Conservation (phyloP, 2,329 filamentous ascomycete species). For the Pseudocercospora vitis region DNA sequence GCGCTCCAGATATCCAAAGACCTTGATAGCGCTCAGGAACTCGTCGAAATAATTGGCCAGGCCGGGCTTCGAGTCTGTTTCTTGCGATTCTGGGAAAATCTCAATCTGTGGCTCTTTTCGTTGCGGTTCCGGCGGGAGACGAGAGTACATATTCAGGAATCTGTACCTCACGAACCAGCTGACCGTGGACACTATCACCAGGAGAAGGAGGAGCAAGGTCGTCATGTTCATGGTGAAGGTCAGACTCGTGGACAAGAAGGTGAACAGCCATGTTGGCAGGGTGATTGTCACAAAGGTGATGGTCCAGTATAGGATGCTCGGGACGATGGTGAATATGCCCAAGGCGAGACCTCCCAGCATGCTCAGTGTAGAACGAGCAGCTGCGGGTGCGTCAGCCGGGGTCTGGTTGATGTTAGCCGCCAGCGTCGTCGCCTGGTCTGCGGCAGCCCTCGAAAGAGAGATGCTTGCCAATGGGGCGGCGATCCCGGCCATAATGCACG, state of each 20-base stretch:
- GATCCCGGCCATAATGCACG: slow-evolving; percentile 17
- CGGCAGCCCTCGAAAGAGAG: slow-evolving; percentile 6
- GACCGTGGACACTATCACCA: slow-evolving; percentile 75
- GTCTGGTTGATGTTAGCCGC: slow-evolving; percentile 14
- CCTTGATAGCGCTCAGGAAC: slow-evolving; percentile 97
- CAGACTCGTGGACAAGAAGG: slow-evolving; percentile 84
- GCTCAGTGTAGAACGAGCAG: slow-evolving; percentile 28
- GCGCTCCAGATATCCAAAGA: slow-evolving; percentile 94
- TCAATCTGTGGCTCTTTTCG: slow-evolving; percentile 95
- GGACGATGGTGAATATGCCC: slow-evolving; percentile 48
- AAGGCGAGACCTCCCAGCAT: slow-evolving; percentile 38
- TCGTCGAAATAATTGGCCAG: slow-evolving; percentile 97
- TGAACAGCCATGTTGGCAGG: slow-evolving; percentile 84
- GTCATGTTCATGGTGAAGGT: slow-evolving; percentile 99
- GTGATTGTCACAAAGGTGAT: slow-evolving; percentile 86
- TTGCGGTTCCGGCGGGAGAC: slow-evolving; percentile 89
- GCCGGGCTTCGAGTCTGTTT: slow-evolving; percentile 84
- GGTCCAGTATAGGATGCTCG: slow-evolving; percentile 69
- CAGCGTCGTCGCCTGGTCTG: neutral
- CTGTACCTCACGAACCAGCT: slow-evolving; percentile 95
- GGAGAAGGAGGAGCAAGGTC: slow-evolving; percentile 80
- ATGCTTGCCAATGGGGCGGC: neutral
- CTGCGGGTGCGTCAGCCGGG: slow-evolving; percentile 21
- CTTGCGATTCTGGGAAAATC: slow-evolving; percentile 88
- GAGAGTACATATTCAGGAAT: slow-evolving; percentile 94